A percentile compares a stretch with the other conserved stretches of the same genome.
Evolutionary conservation across 495 filamentous ascomycete species (phyloP).

Genomic region (Haplographium delicatum): DNA sequence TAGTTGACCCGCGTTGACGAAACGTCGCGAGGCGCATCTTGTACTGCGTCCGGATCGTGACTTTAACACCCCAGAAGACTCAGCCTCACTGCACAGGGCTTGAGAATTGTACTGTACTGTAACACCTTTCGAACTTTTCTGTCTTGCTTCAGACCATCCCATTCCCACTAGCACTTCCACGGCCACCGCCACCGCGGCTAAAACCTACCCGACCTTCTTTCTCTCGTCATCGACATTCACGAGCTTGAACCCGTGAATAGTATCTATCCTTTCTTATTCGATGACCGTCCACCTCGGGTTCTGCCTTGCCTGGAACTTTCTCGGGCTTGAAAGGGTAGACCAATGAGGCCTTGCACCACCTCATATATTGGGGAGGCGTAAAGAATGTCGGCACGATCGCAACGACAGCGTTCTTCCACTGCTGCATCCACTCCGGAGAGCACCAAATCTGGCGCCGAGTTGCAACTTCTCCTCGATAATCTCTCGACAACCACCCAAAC

Average conservation of each 20-base stretch:
- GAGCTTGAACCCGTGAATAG: not conserved
- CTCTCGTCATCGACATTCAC: not conserved
- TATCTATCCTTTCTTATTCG: slow-evolving; percentile 14
- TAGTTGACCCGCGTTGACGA: not conserved
- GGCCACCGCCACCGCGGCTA: not conserved
- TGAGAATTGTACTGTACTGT: too few relatives aligned
- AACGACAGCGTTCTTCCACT: slow-evolving; percentile 58
- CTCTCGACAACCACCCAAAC: slow-evolving; percentile 30
- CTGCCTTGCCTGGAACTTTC: slow-evolving; percentile 33
- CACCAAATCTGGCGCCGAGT: slow-evolving; percentile 54
- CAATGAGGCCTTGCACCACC: slow-evolving; percentile 17
- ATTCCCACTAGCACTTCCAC: not conserved
- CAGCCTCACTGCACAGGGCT: slow-evolving; percentile 13
- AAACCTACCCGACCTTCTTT: not conserved
- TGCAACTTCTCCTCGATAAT: slow-evolving; percentile 53
- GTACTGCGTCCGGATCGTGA: too few relatives aligned
- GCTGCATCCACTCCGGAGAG: slow-evolving; percentile 48
- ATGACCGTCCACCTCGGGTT: slow-evolving; percentile 28
- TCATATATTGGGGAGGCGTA: slow-evolving; percentile 15
- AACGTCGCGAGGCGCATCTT: slow-evolving; percentile 11
- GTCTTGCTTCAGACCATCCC: too few relatives aligned
- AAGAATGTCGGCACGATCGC: slow-evolving; percentile 41
- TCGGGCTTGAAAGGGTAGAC: slow-evolving; percentile 13
- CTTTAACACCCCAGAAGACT: not conserved
- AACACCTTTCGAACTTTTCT: too few relatives aligned